Evolutionary conservation across 371 early-diverging fungal species (phyloP).

Genomic region (Mortierella sp.): DNA sequence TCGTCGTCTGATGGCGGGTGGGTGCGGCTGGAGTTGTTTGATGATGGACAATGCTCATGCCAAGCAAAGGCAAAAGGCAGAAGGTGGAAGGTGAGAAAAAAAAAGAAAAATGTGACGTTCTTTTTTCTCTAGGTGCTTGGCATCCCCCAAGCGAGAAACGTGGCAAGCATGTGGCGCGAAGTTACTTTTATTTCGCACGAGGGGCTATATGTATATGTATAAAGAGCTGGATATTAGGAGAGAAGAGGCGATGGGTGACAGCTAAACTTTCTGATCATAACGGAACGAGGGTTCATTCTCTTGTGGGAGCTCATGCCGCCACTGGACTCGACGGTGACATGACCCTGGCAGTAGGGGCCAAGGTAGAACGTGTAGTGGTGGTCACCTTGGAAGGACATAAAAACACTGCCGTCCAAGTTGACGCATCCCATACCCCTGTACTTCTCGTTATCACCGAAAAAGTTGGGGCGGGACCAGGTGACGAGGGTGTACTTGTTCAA

Average conservation of each 20-base stretch:
- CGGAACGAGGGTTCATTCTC: slow-evolving; percentile 32
- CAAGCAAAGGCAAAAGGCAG: background rate
- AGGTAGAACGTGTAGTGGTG: slow-evolving; percentile 33
- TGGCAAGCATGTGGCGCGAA: background rate
- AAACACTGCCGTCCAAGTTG: slow-evolving; percentile 20
- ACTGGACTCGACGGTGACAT: background rate
- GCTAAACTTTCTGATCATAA: slow-evolving; percentile 16
- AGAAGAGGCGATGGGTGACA: too few species aligned
- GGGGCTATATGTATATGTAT: too few species aligned
- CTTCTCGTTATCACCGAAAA: slow-evolving; percentile 26
- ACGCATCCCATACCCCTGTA: slow-evolving; percentile 26
- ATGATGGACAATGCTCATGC: background rate
- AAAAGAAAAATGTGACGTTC: background rate
- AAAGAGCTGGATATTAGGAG: background rate
- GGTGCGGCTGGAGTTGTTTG: background rate
- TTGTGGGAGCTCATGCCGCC: slow-evolving; percentile 24
- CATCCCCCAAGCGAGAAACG: background rate
- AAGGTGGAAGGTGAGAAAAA: background rate
- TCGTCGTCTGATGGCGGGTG: background rate
- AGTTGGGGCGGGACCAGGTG: slow-evolving; percentile 18
- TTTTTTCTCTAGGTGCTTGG: background rate
- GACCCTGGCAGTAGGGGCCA: slow-evolving; percentile 19
- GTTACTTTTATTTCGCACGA: too few species aligned
- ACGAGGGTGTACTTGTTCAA: slow-evolving; percentile 18
- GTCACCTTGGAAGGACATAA: slow-evolving; percentile 37